phyloP scores from a whole-genome alignment of 2,329 filamentous ascomycete genomes.

The Aspergillus alliaceus region DNA sequence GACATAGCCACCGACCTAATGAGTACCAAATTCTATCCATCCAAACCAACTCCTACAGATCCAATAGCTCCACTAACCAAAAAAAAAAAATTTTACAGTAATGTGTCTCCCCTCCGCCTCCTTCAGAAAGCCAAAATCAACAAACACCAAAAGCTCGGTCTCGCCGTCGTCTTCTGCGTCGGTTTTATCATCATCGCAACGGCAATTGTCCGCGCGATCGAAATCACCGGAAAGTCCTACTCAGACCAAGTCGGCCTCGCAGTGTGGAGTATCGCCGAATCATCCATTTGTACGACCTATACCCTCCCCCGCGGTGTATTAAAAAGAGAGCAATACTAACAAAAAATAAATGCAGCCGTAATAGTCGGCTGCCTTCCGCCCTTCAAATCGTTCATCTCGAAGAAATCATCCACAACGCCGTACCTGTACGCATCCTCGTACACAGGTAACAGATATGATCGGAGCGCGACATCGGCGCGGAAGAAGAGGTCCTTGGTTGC shows the following conservation, averaged over 20 bases:
- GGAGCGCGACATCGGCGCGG: background rate
- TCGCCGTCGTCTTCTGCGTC: constrained; percentile 29
- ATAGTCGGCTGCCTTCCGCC: constrained; percentile 19
- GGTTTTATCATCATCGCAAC: constrained; percentile 25
- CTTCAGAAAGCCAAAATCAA: constrained; percentile 28
- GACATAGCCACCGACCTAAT: constrained; percentile 26
- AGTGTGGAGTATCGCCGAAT: constrained; percentile 20
- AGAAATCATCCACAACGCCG: background rate
- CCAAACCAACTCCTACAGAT: background rate
- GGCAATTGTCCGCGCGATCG: constrained; percentile 27
- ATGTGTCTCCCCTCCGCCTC: constrained; percentile 30
- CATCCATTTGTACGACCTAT: constrained; percentile 16
- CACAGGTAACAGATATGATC: background rate
- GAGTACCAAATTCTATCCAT: no score
- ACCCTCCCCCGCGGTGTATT: background rate
- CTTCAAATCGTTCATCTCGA: constrained; percentile 17
- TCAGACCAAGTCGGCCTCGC: constrained; percentile 18
- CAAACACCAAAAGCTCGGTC: constrained; percentile 25
- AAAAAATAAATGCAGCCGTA: constrained; percentile 9
- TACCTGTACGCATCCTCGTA: background rate
- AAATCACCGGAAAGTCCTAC: constrained; percentile 23
- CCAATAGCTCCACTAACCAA: background rate
- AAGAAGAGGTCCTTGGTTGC: background rate
- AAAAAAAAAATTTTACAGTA: constrained; percentile 21
- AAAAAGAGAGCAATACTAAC: background rate